Evolutionary conservation across 208 protist species (phyloP), one percentile per base, ranked within the genome.

Genomic region (Phytomonas serpens): DNA sequence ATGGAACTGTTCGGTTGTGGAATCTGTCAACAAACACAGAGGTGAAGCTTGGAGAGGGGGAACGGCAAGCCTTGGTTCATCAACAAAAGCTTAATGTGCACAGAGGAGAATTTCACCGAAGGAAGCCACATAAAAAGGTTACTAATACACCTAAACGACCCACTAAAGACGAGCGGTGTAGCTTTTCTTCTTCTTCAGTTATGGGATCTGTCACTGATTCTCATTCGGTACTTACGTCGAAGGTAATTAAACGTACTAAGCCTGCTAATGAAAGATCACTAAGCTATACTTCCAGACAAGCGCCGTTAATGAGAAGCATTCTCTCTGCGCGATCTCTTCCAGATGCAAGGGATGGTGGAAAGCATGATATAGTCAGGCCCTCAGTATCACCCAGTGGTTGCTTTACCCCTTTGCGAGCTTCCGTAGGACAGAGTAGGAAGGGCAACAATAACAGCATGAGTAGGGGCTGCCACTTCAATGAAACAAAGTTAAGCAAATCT

Each of bases 1-100:
- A 89, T 67, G 89, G 89, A 32, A 77, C 73, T 19, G 38, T 94
- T 19, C 84, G 83, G 33, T 77, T 89, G 77, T 94, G 89, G 89
- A 80, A 80, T 38, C 34, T 86, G 10, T 32, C 82, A 5, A 79
- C 82, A 6, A 82, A 82, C 31, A 69, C 33, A 4, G 73, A 88
- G 74, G 77, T 91, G 27, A 67, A 71, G 14, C 32, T 85, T 36
- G 77, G 75, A 27, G 75, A 61, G 33, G 77, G 78, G 40, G 78
- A 83, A 64, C 73, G 75, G 30, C 76, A 62, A 63, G 19, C 57
- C 61, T 38, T 78, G 62, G 32, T 51, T 10, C 33, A 23, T 47
- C 30, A 69, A 9, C 47, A 57, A 27, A 57, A 57, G 47, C 47
- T 57, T 57, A 57, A 2, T 27, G 19, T 19, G 10, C 47, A 9